Evolutionary conservation across 139 green algal genomes (phyloP).

Genomic region (Dunaliella primolecta): DNA sequence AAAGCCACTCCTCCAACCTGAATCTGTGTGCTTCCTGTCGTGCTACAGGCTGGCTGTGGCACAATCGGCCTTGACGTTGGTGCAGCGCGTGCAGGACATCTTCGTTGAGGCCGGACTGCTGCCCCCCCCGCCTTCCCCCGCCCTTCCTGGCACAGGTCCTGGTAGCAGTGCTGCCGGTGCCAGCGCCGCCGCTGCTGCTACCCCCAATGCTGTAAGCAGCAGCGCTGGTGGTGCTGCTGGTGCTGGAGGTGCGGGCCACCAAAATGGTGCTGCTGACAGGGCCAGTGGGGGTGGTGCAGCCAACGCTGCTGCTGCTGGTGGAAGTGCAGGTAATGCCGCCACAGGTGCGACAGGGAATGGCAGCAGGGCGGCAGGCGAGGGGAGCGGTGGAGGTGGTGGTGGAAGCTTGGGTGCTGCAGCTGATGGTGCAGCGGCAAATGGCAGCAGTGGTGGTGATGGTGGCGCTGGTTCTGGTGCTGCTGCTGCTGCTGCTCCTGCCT

Average conservation of each 20-base stretch:
- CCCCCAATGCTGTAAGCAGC: too few species aligned
- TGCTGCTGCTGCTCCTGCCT: conserved; percentile 3
- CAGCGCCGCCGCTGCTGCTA: neutral
- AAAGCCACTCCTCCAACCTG: too few species aligned
- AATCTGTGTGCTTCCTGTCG: too few species aligned
- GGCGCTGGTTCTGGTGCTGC: neutral
- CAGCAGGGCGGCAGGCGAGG: neutral
- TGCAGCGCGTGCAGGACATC: neutral
- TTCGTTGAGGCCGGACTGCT: neutral
- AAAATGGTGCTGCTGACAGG: neutral
- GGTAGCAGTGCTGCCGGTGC: neutral
- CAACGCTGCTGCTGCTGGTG: neutral
- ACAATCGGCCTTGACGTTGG: neutral
- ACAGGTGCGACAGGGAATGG: neutral
- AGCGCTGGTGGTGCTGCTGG: neutral
- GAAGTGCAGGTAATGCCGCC: neutral
- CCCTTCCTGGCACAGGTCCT: neutral
- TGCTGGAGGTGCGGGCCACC: too few species aligned
- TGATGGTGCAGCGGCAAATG: too few species aligned
- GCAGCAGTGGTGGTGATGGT: too few species aligned
- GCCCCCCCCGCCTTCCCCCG: neutral
- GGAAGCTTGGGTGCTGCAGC: neutral
- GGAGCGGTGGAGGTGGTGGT: neutral
- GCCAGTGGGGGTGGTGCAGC: neutral
- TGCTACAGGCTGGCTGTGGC: neutral